Evolutionary conservation across 1,139 yeast genomes (phyloP).

Genomic region (Casaregolazyma lundiana): DNA sequence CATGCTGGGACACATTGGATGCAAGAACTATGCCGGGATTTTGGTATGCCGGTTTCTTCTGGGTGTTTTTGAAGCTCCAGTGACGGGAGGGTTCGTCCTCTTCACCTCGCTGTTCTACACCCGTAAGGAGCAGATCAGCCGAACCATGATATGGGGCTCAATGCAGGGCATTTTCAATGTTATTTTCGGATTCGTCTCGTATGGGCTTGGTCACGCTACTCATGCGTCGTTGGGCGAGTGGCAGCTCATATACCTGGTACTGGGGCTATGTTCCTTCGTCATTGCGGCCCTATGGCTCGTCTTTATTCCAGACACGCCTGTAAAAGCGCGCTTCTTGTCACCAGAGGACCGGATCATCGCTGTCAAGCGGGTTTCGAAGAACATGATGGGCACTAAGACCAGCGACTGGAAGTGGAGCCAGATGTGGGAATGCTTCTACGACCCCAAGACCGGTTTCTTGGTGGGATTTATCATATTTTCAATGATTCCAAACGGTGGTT

Average conservation of each 20-base stretch:
- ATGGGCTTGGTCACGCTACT: too few species aligned
- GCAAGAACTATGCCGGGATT: slow-evolving; percentile 48
- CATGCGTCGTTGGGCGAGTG: too few species aligned
- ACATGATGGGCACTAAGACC: slow-evolving; percentile 50
- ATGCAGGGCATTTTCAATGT: too few species aligned
- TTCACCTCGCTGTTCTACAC: slow-evolving; percentile 30
- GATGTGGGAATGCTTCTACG: slow-evolving; percentile 39
- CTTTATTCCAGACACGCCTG: slow-evolving; percentile 50
- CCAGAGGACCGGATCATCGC: slow-evolving; percentile 49
- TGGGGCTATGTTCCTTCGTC: too few species aligned
- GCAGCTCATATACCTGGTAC: too few species aligned
- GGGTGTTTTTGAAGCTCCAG: slow-evolving; percentile 57
- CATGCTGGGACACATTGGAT: too few species aligned
- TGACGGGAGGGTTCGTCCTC: slow-evolving; percentile 42
- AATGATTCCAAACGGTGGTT: slow-evolving; percentile 48
- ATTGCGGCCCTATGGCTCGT: too few species aligned
- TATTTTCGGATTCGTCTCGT: too few species aligned
- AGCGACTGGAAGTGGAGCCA: slow-evolving; percentile 49
- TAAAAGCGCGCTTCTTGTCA: slow-evolving; percentile 49
- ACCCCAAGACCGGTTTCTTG: slow-evolving; percentile 45
- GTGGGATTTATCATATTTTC: slow-evolving; percentile 37
- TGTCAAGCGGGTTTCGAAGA: slow-evolving; percentile 46
- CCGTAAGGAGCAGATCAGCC: slow-evolving; percentile 29
- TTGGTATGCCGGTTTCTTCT: slow-evolving; percentile 47
- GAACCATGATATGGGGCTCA: too few species aligned